Conservation (phyloP, 768 basidiomycete species). For the Russula earlei region DNA sequence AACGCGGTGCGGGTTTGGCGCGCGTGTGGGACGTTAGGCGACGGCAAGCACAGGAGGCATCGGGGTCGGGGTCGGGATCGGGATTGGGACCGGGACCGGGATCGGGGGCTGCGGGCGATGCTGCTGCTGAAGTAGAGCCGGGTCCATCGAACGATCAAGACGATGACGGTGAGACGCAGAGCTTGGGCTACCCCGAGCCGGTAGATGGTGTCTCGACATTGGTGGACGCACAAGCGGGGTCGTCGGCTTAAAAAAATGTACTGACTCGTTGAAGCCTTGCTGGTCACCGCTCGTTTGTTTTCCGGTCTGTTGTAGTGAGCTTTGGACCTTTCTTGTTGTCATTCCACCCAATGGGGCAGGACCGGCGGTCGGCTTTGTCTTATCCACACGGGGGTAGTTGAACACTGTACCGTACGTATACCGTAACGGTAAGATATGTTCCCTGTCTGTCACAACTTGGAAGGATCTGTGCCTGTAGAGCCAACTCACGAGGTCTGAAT, state of each 20-base stretch:
- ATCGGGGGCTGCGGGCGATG: no score
- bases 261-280: neutral
- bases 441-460: no score
- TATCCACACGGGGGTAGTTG: neutral
- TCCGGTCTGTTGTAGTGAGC: neutral
- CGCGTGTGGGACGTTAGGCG: conserved; percentile 29
- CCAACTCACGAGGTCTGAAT: no score
- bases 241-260: neutral
- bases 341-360: neutral
- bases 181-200: neutral
- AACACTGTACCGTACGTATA: neutral
- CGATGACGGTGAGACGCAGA: neutral
- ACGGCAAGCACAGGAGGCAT: conserved; percentile 24
- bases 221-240: neutral
- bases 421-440: no score
- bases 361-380: neutral
- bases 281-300: neutral
- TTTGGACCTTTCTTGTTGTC: neutral
- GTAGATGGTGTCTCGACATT: neutral
- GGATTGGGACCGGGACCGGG: no score
- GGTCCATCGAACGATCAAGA: no score
- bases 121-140: no score
- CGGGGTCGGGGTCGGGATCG: neutral
- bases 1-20: conserved; percentile 36
- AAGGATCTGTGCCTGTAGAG: no score